Evolutionary conservation across 129 eudicot species (phyloP), one percentile per base, ranked within the genome.

Genomic region (Arctium lappa): DNA sequence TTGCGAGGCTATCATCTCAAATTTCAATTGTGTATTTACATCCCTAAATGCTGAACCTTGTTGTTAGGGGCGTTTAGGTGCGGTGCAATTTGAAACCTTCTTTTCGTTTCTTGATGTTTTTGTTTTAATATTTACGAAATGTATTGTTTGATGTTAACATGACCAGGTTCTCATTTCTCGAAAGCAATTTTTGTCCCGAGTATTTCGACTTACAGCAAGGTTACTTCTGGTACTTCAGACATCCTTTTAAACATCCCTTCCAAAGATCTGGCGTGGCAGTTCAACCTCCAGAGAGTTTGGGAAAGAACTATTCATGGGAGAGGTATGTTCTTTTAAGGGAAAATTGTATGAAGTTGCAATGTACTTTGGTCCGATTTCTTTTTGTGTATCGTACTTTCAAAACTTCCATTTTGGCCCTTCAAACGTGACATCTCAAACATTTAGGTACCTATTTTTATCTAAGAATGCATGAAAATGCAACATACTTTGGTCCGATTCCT

Each of bases 121-220:
- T 74, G 1, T 38, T 72, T 68, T 11, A 73, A 1, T 44, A 56
- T 60, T 56, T 36, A 38, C 15, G 33, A 8, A 31, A 60, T 60
- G 12, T 50, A 39, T 29, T 2, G 50, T 9, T 71, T 77, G 6
- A 80, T 18, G 34, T 81, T 60, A 6, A 72, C 68, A 46, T 48
- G 48, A 33, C 7, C 88, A 94, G 98, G 95, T 70, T 84, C 90
- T 83, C 79, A 88, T 81, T 88, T 94, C 85, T 85, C 95, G 4
- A 90, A 90, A 86, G 98, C 97, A 72, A 88, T 94, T 66, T 94
- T 94, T 42, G 95, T 94, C 46, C 98, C 98, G 70, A 91, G 92
- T 78, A 86, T 94, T 31, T 94, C 98, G 30, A 84, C 87, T 40
- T 94, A 94, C 77, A 92, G 82, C 92, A 94, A 90, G 92, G 97